phyloP scores from a whole-genome alignment of 805 yeast species.

The Candida corydali region DNA sequence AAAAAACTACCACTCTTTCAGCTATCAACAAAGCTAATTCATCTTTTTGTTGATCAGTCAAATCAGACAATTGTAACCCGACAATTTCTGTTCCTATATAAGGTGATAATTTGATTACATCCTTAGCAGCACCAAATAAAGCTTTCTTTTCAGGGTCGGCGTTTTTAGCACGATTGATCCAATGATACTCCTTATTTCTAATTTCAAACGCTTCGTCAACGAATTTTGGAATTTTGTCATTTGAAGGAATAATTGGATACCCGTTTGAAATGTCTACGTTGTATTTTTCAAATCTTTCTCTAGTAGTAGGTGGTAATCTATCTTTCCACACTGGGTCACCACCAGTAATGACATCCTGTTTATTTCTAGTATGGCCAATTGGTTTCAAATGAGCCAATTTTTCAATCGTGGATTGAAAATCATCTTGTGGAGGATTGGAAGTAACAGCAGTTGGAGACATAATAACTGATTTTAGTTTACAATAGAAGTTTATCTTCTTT shows the following conservation, averaged over 20 bases:
- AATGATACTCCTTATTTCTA: slow-evolving; percentile 19
- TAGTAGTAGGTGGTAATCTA: slow-evolving; percentile 18
- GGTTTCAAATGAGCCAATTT: slow-evolving; percentile 15
- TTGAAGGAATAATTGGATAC: slow-evolving; percentile 21
- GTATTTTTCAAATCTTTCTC: slow-evolving; percentile 20
- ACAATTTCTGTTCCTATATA: slow-evolving; percentile 27
- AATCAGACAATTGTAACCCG: slow-evolving; percentile 25
- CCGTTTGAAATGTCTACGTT: slow-evolving; percentile 24
- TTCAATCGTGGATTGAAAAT: slow-evolving; percentile 11
- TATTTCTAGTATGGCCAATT: slow-evolving; percentile 10
- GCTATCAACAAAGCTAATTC: slow-evolving; percentile 27
- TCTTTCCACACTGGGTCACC: slow-evolving; percentile 14
- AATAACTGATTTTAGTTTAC: no score
- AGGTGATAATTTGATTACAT: slow-evolving; percentile 22
- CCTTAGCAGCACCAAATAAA: slow-evolving; percentile 24
- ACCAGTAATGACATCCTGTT: slow-evolving; percentile 5
- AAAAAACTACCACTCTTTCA: slow-evolving; percentile 28
- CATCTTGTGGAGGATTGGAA: slow-evolving; percentile 5
- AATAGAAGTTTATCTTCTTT: no score
- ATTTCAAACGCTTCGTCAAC: slow-evolving; percentile 25
- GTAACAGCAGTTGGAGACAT: slow-evolving; percentile 15
- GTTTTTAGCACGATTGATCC: slow-evolving; percentile 23
- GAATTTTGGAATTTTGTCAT: slow-evolving; percentile 21
- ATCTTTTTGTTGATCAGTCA: slow-evolving; percentile 24
- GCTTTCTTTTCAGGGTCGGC: slow-evolving; percentile 32